These are phyloP conservation scores for Xerocomus brunneocitrinus DNA, from an alignment of 768 basidiomycete species.

Conservation along the genomic window DNA sequence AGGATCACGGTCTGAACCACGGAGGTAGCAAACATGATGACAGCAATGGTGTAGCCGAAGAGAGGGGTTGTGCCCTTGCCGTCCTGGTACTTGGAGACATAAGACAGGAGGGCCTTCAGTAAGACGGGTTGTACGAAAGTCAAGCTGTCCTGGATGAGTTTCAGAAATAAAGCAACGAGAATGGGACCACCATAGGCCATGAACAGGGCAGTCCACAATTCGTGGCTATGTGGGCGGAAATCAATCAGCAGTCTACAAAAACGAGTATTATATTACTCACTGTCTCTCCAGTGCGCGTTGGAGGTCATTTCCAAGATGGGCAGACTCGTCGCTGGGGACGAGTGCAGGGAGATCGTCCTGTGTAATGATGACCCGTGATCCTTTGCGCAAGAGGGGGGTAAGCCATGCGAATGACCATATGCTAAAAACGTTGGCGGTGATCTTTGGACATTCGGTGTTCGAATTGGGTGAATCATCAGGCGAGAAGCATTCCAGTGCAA, in stretches of 20 bases:
- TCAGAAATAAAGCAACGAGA: slow-evolving; percentile 54
- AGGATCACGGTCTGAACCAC: slow-evolving; percentile 72
- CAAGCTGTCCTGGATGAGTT: slow-evolving; percentile 72
- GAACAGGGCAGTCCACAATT: slow-evolving; percentile 69
- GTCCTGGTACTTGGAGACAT: slow-evolving; percentile 73
- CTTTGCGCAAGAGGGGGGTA: slow-evolving; percentile 74
- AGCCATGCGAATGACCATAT: slow-evolving; percentile 86
- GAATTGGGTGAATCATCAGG: slow-evolving; percentile 40
- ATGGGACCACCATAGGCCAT: slow-evolving; percentile 79
- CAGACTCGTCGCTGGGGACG: slow-evolving; percentile 62
- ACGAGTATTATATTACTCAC: slow-evolving; percentile 33
- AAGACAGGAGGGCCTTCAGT: slow-evolving; percentile 71
- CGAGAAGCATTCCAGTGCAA: slow-evolving; percentile 65
- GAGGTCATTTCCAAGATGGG: slow-evolving; percentile 61
- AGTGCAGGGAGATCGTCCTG: slow-evolving; percentile 85
- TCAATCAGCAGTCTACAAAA: background rate
- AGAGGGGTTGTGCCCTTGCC: slow-evolving; percentile 39
- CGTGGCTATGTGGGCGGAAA: slow-evolving; percentile 36
- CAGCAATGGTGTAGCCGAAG: slow-evolving; percentile 73
- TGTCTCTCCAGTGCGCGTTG: slow-evolving; percentile 59
- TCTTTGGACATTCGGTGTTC: slow-evolving; percentile 59
- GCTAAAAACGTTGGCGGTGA: slow-evolving; percentile 82
- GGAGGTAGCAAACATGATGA: slow-evolving; percentile 77
- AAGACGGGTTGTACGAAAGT: slow-evolving; percentile 88
- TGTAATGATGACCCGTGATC: slow-evolving; percentile 60